These are phyloP conservation scores for Syncephalastrum racemosum DNA, from an alignment of 371 early-diverging fungal genomes.

Conservation along the genomic window DNA sequence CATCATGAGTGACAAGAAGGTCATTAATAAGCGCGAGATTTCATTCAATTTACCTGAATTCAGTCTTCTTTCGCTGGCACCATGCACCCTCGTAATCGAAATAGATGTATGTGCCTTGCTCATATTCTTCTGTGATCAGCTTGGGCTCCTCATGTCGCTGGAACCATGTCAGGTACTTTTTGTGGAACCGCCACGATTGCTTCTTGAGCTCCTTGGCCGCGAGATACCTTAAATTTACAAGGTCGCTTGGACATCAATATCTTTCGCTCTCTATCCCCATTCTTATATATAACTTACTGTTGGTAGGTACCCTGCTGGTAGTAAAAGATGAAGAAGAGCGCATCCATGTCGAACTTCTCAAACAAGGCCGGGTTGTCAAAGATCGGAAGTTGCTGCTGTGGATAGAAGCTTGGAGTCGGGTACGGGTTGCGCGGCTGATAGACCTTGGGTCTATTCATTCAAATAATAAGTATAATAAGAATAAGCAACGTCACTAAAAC, in stretches of 20 bases:
- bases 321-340: slow-evolving; percentile 99
- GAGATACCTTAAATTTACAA: slow-evolving; percentile 85
- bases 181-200: slow-evolving; percentile 99
- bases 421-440: slow-evolving; percentile 79
- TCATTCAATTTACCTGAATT: slow-evolving; percentile 69
- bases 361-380: slow-evolving; percentile 84
- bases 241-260: too few relatives aligned
- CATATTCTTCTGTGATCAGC: slow-evolving; percentile 96
- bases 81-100: slow-evolving; percentile 99
- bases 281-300: slow-evolving; percentile 67
- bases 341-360: slow-evolving; percentile 94
- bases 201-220: slow-evolving; percentile 97
- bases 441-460: slow-evolving; percentile 50
- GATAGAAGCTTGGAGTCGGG: slow-evolving; percentile 87
- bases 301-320: slow-evolving; percentile 95
- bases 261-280: not conserved
- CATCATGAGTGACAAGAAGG: not conserved
- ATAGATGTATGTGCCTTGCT: slow-evolving; percentile 98
- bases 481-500: not conserved
- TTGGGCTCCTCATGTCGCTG: slow-evolving; percentile 98
- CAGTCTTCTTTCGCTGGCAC: slow-evolving; percentile 97
- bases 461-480: not conserved
- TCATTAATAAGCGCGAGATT: not conserved
- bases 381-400: slow-evolving; percentile 78
- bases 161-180: slow-evolving; percentile 99